A percentile compares a stretch with the other conserved stretches of the same genome.
phyloP scores from a whole-genome alignment of 2,329 filamentous ascomycete species.

The Xylariaceae sp. region DNA sequence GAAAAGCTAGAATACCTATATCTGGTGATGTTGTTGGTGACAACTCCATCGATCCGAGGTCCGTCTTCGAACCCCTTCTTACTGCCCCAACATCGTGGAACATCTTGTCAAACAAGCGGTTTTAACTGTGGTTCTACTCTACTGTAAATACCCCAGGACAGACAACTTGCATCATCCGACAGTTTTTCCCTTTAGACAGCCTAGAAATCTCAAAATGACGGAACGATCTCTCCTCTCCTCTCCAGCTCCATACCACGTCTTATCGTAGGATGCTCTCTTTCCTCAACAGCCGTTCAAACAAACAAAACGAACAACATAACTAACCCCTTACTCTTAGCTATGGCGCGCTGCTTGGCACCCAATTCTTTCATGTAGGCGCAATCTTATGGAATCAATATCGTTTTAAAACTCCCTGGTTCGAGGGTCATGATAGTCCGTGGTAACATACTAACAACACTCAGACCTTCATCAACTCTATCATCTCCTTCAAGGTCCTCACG shows the following conservation, averaged over 20 bases:
- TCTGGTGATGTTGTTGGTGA: too few species aligned
- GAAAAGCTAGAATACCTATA: too few species aligned
- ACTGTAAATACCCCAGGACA: too few species aligned
- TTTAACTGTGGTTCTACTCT: too few species aligned
- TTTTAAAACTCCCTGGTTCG: neutral
- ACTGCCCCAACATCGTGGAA: too few species aligned
- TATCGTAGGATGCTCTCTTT: constrained; percentile 50
- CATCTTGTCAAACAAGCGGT: too few species aligned
- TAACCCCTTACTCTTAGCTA: constrained; percentile 51
- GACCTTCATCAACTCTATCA: constrained; percentile 70
- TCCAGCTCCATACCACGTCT: constrained; percentile 68
- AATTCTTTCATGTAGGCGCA: constrained; percentile 69
- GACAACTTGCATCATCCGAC: neutral
- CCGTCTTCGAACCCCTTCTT: too few species aligned
- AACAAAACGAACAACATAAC: neutral
- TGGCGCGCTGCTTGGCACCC: constrained; percentile 78
- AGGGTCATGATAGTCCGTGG: neutral
- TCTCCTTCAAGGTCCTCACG: constrained; percentile 71
- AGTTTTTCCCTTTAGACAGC: neutral
- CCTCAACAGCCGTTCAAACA: neutral
- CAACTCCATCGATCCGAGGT: too few species aligned
- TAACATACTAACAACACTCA: constrained; percentile 30
- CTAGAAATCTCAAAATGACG: constrained; percentile 37
- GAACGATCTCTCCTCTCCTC: constrained; percentile 51
- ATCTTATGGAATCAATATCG: neutral